Evolutionary conservation across 2,329 filamentous ascomycete species (phyloP).

Genomic region (Colletotrichum sp.): DNA sequence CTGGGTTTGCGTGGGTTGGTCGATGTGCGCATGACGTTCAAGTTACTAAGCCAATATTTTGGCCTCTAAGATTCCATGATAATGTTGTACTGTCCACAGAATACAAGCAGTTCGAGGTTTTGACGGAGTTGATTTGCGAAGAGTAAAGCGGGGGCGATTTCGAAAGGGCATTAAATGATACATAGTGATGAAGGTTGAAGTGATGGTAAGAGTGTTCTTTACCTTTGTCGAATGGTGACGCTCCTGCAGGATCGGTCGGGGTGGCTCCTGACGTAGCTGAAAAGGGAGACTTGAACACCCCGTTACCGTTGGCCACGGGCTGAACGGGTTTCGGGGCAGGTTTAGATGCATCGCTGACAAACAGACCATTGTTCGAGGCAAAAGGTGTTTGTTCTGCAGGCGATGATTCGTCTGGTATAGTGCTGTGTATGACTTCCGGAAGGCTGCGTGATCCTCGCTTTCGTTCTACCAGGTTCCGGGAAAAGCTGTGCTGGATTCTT

Average conservation of each 20-base stretch:
- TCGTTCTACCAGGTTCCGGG: slow-evolving; percentile 60
- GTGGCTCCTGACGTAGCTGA: neutral
- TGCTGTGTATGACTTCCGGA: slow-evolving; percentile 60
- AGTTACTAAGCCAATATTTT: neutral
- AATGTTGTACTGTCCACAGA: neutral
- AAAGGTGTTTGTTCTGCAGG: neutral
- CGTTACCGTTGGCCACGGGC: neutral
- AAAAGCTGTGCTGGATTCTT: slow-evolving; percentile 61
- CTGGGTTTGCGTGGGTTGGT: neutral
- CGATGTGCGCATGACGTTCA: neutral
- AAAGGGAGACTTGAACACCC: neutral
- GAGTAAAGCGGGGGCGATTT: neutral
- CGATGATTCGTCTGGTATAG: slow-evolving; percentile 49
- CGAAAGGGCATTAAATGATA: neutral
- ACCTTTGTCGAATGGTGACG: slow-evolving; percentile 4
- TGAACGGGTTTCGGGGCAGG: neutral
- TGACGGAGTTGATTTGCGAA: neutral
- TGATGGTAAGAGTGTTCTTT: slow-evolving; percentile 3
- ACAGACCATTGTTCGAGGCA: neutral
- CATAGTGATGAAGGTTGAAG: neutral
- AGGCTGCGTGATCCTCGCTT: slow-evolving; percentile 61
- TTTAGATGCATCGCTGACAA: neutral
- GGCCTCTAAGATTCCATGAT: neutral
- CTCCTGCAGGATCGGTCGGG: neutral
- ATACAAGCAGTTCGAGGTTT: neutral